Conservation (phyloP, 1,139 yeast genomes). For the Lipomyces yarrowii region DNA sequence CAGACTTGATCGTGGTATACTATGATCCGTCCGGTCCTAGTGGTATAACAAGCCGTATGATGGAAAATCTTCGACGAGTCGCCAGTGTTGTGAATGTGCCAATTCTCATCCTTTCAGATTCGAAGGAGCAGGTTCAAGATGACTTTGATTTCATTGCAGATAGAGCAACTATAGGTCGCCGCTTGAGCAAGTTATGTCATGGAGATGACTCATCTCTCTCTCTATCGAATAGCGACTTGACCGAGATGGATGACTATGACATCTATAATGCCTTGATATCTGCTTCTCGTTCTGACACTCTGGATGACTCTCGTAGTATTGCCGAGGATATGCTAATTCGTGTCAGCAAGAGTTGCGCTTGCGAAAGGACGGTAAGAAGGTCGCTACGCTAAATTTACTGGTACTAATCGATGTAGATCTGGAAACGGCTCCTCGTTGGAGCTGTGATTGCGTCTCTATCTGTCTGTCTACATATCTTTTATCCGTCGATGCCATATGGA, state of each 20-base stretch:
- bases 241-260: not conserved
- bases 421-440: not conserved
- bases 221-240: not conserved
- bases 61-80: not conserved
- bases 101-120: not conserved
- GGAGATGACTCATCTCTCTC: not conserved
- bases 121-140: not conserved
- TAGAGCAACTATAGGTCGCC: not conserved
- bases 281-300: not conserved
- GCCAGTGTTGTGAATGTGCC: not conserved
- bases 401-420: not conserved
- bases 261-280: not conserved
- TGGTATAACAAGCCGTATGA: not conserved
- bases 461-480: not conserved
- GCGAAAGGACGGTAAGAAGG: not conserved
- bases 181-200: not conserved
- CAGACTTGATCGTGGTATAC: not conserved
- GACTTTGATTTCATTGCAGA: not conserved
- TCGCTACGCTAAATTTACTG: not conserved
- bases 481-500: not conserved
- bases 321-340: not conserved
- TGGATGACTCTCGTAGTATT: not conserved
- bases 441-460: not conserved
- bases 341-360: not conserved
- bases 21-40: not conserved